Base-by-base conservation (phyloP, 768 basidiomycete genomes). In the Multifurca ochricompacta region DNA sequence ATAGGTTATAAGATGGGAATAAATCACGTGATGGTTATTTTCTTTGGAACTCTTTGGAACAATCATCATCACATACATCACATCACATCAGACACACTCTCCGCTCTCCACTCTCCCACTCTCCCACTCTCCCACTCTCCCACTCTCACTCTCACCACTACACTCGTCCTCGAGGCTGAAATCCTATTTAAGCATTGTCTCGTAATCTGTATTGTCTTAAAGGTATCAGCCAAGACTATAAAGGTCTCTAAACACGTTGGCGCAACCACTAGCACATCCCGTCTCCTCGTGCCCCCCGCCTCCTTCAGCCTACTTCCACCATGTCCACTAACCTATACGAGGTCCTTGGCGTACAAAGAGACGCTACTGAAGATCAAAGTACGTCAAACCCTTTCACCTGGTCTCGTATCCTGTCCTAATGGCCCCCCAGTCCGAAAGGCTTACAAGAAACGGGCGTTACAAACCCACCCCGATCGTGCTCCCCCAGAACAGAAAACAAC, bases 401-500 rank as follows among this genome's bases (percentile, higher is more conserved):
- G 21, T 21, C 25, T 32, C 36, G n/a, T 8, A 13, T 28, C 48
- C 35, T 28, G 9, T 7, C 7, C 31, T 18, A n/a, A 9, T 11
- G 1, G 30, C 19, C 28, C 39, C 21, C 34, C 58, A 90, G 87
- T 90, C 59, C 79, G 85, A 57, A 86, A 77, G 62, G 87, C 87
- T n/a, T 90, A 90, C 74, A 82, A 77, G 67, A 80, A 74, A 68
- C 77, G 71, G 63, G 87, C 87, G 2, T 64, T 90, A 25, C 72
- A 80, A 53, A 90, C 85, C 2, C 87, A 90, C 65, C 87, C 87
- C 5, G 87, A 90, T 63, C 74, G 87, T 40, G 72, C 86, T 2
- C 75, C 76, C n/a, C 60, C 73, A 11, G 76, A 73, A 7, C 76
- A 87, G n/a, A 88, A 82, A 64, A 64, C 73, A 7, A 56, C 63